A percentile compares a stretch with the other conserved stretches of the same genome.
phyloP scores from a whole-genome alignment of 352 stramenopile genomes.

The Phytophthora litchii region DNA sequence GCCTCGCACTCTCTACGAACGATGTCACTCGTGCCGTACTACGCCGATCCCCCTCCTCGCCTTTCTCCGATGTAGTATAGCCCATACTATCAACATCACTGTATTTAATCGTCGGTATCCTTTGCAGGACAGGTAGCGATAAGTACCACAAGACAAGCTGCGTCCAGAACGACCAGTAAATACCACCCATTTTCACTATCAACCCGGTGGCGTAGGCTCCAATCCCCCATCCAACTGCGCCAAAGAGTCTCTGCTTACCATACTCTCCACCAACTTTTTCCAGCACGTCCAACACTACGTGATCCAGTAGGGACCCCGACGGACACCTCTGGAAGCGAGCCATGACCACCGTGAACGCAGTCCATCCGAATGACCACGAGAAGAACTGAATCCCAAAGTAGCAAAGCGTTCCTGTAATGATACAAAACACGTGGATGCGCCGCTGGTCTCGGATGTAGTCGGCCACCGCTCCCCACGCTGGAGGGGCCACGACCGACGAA shows the following conservation, averaged over 20 bases:
- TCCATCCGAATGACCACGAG: constrained; percentile 42
- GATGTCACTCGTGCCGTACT: constrained; percentile 11
- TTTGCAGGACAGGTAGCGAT: neutral
- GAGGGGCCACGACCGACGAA: constrained; percentile 56
- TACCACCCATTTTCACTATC: neutral
- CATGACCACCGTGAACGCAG: constrained; percentile 45
- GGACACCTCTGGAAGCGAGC: constrained; percentile 60
- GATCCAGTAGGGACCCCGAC: constrained; percentile 47
- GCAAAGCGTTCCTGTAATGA: constrained; percentile 54
- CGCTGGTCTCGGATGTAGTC: constrained; percentile 62
- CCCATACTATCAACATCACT: neutral
- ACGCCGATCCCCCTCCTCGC: neutral
- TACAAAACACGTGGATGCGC: constrained; percentile 58
- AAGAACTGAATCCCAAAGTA: constrained; percentile 58
- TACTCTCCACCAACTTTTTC: neutral
- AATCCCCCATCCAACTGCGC: neutral
- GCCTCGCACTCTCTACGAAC: constrained; percentile 36
- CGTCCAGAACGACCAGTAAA: constrained; percentile 1
- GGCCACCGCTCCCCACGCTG: constrained; percentile 67
- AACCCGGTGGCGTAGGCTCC: neutral
- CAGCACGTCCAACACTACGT: no score
- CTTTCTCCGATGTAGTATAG: neutral
- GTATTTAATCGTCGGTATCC: neutral
- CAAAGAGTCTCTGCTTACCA: neutral
- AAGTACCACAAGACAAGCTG: neutral